Percentiles rank a stretch among this genome's conserved stretches.
Conservation (phyloP, 129 eudicot genomes). For the Centrapalus pauciflorus region DNA sequence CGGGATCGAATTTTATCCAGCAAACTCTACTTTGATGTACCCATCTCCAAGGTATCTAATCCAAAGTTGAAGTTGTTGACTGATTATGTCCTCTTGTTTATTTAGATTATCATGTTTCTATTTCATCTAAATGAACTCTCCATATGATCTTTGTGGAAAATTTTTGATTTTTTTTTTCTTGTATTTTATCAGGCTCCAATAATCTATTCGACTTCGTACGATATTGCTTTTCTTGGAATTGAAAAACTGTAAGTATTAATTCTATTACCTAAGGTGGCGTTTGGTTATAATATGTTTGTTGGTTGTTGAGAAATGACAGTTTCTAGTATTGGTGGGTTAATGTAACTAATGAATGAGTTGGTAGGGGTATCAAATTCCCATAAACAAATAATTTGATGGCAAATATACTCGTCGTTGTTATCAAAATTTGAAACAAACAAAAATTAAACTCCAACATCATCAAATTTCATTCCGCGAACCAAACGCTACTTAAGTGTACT, state of each 20-base stretch:
- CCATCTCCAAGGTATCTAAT: constrained; percentile 42
- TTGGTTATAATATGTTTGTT: too few species aligned
- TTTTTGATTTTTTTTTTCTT: neutral
- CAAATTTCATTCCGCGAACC: too few species aligned
- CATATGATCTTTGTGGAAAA: neutral
- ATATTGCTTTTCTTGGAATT: constrained; percentile 79
- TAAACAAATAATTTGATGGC: too few species aligned
- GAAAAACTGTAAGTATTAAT: constrained; percentile 84
- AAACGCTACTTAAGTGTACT: too few species aligned
- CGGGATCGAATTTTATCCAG: constrained; percentile 57
- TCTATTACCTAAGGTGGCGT: too few species aligned
- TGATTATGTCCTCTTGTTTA: neutral
- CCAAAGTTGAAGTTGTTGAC: neutral
- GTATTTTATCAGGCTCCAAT: constrained; percentile 68
- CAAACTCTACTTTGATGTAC: constrained; percentile 77
- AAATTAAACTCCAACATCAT: too few species aligned
- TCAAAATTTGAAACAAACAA: too few species aligned
- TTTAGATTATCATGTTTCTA: neutral
- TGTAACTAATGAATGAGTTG: too few species aligned
- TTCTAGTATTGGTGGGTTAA: too few species aligned
- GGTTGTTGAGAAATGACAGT: too few species aligned
- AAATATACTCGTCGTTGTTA: too few species aligned
- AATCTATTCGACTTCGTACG: constrained; percentile 70
- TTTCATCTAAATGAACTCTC: neutral
- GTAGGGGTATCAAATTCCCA: too few species aligned